A percentile compares a stretch with the other conserved stretches of the same genome.
These are phyloP conservation scores for Phytophthora ramorum DNA, from an alignment of 352 stramenopile species.

Conservation along the genomic window DNA sequence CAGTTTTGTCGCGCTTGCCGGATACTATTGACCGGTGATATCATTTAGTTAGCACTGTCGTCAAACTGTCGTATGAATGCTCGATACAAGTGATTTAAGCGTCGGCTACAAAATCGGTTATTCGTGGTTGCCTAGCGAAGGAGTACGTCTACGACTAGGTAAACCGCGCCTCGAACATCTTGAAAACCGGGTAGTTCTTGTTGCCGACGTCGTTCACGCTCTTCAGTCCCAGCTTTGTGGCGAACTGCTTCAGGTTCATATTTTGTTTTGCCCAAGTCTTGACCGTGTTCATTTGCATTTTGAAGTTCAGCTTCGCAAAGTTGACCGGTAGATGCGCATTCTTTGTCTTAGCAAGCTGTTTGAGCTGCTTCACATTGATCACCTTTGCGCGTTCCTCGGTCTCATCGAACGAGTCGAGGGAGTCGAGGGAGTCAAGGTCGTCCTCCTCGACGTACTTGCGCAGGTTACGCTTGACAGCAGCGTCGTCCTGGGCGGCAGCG, in stretches of 20 bases:
- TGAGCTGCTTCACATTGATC: background rate
- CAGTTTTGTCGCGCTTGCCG: no score
- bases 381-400: background rate
- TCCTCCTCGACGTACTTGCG: slow-evolving; percentile 8
- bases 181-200: background rate
- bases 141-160: background rate
- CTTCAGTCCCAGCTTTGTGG: slow-evolving; percentile 13
- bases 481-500: background rate
- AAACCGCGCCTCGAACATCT: background rate
- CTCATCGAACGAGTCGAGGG: slow-evolving; percentile 7
- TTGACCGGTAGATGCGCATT: background rate
- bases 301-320: background rate
- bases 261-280: background rate
- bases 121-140: background rate
- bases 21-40: no score
- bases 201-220: background rate
- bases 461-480: slow-evolving; percentile 12
- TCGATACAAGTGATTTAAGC: no score
- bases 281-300: background rate
- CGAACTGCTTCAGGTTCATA: background rate
- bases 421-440: slow-evolving; percentile 2
- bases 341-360: background rate
- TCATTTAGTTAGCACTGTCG: no score
- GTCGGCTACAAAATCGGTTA: no score
- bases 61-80: no score